phyloP scores from a whole-genome alignment of 1,139 yeast genomes.

The Tardiomyces digboiensis region DNA sequence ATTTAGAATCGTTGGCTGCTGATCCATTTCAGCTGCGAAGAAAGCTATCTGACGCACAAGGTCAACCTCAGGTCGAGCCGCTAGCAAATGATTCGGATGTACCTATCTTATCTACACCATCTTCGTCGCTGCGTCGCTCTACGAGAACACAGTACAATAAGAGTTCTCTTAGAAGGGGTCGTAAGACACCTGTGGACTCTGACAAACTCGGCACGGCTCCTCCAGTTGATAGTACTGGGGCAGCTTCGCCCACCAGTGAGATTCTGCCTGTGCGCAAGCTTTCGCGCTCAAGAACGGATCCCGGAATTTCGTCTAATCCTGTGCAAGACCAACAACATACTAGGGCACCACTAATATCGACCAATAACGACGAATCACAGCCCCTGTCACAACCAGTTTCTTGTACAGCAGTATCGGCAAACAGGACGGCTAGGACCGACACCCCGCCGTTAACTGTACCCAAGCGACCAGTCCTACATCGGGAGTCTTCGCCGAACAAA shows the following conservation, averaged over 20 bases:
- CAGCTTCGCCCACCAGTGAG: too few relatives aligned
- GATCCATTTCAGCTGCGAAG: slow-evolving; percentile 24
- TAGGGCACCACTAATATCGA: too few relatives aligned
- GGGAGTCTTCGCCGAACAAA: background rate
- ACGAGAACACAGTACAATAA: slow-evolving; percentile 20
- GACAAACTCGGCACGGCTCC: background rate
- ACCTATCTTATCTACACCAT: slow-evolving; percentile 20
- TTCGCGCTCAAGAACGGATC: too few relatives aligned
- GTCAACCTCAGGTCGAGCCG: slow-evolving; percentile 9
- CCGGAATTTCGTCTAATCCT: too few relatives aligned
- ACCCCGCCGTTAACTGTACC: background rate
- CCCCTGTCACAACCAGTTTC: too few relatives aligned
- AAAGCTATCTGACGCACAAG: slow-evolving; percentile 9
- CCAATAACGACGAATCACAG: too few relatives aligned
- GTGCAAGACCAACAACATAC: too few relatives aligned
- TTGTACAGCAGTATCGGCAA: too few relatives aligned
- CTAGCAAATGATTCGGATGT: slow-evolving; percentile 20
- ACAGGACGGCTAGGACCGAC: too few relatives aligned
- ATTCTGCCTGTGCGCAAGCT: too few relatives aligned
- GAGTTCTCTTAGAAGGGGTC: slow-evolving; percentile 12
- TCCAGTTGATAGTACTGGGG: too few relatives aligned
- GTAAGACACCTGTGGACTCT: background rate
- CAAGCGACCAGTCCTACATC: background rate
- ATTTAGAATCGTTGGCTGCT: slow-evolving; percentile 24
- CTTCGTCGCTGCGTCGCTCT: slow-evolving; percentile 20